phyloP scores from a whole-genome alignment of 257 asterid species.

The Craterostigma plantagineum region DNA sequence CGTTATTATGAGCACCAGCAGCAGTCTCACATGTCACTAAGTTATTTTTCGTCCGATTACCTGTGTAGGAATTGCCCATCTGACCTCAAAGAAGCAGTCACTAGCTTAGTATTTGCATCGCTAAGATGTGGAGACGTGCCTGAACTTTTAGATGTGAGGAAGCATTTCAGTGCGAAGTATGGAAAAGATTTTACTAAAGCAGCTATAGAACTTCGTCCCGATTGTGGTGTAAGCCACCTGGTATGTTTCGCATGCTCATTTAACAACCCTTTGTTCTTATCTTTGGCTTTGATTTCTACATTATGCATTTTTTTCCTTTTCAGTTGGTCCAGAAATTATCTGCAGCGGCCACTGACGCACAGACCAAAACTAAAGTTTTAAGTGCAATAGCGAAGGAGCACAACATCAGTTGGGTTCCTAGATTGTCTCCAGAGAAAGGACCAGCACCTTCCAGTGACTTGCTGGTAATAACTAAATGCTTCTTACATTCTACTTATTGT shows the following conservation, averaged over 20 bases:
- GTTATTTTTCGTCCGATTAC: constrained; percentile 9
- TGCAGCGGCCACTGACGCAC: constrained; percentile 69
- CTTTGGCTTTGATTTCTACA: neutral
- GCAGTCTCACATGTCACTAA: constrained; percentile 7
- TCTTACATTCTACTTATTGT: constrained; percentile 1
- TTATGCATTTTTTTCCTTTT: constrained; percentile 1
- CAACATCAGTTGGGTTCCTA: constrained; percentile 63
- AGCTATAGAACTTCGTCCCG: constrained; percentile 81
- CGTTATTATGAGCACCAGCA: constrained; percentile 1
- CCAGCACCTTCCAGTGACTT: constrained; percentile 27
- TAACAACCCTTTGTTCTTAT: neutral
- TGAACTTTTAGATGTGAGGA: constrained; percentile 66
- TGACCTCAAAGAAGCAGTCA: constrained; percentile 90
- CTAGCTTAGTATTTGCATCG: constrained; percentile 75
- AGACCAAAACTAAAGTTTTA: constrained; percentile 47
- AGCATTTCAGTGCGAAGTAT: constrained; percentile 65
- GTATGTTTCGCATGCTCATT: constrained; percentile 22
- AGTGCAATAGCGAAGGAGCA: constrained; percentile 70
- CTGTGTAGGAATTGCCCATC: constrained; percentile 63
- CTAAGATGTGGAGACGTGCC: constrained; percentile 96
- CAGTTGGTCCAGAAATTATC: constrained; percentile 91
- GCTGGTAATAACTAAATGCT: constrained; percentile 29
- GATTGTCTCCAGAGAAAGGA: constrained; percentile 33
- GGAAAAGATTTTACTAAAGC: constrained; percentile 76
- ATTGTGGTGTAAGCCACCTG: constrained; percentile 88